Evolutionary conservation across 306 rosid species (phyloP), one percentile per base, ranked within the genome.

Genomic region (Astragalus glycyphyllos): DNA sequence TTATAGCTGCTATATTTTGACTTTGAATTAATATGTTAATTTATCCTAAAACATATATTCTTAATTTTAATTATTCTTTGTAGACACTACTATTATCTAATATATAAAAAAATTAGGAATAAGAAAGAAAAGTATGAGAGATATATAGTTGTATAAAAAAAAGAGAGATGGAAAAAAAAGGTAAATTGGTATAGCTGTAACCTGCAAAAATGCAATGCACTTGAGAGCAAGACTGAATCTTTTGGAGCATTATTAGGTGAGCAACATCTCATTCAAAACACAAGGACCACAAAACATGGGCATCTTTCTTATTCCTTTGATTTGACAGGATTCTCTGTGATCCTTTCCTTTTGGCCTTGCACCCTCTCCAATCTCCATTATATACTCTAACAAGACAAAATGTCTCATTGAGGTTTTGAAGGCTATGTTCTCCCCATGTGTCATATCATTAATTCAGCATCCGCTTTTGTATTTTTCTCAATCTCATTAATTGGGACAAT

Each of bases 251-350:
- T 31, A 13, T 50, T 31, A 58, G 40, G 47, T 42, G 14, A 65
- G 16, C 20, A 76, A 46, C 46, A 49, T 48, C 32, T 61, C 6
- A 23, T 42, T 48, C 74, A 50, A 50, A 11, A 45, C 72, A 45
- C 51, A 15, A 32, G 74, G 69, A 74, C 77, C 84, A 69, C 84
- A 75, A 69, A 74, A 61, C 48, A 75, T 57, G 75, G 71, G 23
- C 78, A 76, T 65, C 80, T 75, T 70, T 71, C 57, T 62, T 45
- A 59, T 55, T 67, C 60, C 11, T 61, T 14, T 68, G 82, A 72
- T 81, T 77, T 77, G 82, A 77, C 72, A 50, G 7, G 65, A 72
- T 63, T 74, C 77, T 68, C 4, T 68, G 8, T 34, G 31, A 37
- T 81, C 62, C 76, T 12, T 23, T 67, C 9, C 38, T 51, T 60